Evolutionary conservation across 2,329 filamentous ascomycete species (phyloP), one percentile per base, ranked within the genome.

Genomic region (Exophiala sideris): DNA sequence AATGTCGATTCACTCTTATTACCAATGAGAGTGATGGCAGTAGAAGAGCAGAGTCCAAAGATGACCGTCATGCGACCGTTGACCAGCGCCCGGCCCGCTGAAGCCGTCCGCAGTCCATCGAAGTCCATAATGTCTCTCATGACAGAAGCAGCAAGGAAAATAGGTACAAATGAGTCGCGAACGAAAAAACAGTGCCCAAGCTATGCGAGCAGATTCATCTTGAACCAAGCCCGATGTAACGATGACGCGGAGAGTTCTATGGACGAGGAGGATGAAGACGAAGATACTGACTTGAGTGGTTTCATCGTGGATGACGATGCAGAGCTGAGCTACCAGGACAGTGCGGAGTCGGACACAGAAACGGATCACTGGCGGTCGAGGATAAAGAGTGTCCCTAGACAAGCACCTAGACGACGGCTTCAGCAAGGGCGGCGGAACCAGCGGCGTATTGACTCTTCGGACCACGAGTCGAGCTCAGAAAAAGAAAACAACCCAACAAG

Each of bases 1-100:
- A 64, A 66, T 11, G 61, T 67, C 16, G 72, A 73, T 46, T 70
- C 70, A 10, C 55, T 72, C 16, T 63, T 70, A 5, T 59, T 71
- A 16, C 66, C 64, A 1, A 46, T 66, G 21, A 57, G 64, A 59
- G 62, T 40, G 61, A 59, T 14, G 60, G 54, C 11, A 52, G 60
- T 42, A 70, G 67, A 56, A 59, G 63, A 50, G 64, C 66, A 49
- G 62, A 61, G 67, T 38, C 69, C 70, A 56, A 68, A 71, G 34
- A 67, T 69, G 36, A 67, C 70, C 1, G 38, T 56, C 0, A 56
- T 54, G 3, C 50, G 60, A 4, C 54, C 6, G 46, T 56, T 11
- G 0, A 60, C 60, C 6, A 60, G 64, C 44, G 60, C 60, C 45
- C 52, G 41, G 21, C 29, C 33, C 8, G 11, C 14, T 12, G 46